phyloP scores from a whole-genome alignment of 2,329 filamentous ascomycete species.

The Diplodia intermedia region DNA sequence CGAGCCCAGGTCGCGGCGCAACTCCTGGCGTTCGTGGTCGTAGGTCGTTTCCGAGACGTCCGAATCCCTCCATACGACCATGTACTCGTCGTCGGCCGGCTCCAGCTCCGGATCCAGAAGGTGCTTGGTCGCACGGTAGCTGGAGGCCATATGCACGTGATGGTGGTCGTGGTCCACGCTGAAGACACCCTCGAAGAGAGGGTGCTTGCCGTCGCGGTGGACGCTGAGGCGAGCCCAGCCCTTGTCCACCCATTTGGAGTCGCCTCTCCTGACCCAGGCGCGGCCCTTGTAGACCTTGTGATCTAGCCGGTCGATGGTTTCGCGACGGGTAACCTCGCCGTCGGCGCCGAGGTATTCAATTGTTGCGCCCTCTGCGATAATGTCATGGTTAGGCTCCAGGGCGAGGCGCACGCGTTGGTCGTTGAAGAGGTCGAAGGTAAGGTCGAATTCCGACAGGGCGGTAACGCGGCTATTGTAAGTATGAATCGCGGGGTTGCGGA shows the following conservation, averaged over 20 bases:
- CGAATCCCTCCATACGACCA: slow-evolving; percentile 92
- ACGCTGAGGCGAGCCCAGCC: slow-evolving; percentile 89
- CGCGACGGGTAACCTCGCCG: slow-evolving; percentile 70
- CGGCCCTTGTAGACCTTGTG: slow-evolving; percentile 87
- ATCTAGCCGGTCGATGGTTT: slow-evolving; percentile 72
- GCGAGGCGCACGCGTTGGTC: slow-evolving; percentile 72
- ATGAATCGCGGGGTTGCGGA: slow-evolving; percentile 78
- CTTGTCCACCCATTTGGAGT: slow-evolving; percentile 74
- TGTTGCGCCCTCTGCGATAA: slow-evolving; percentile 77
- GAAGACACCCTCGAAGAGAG: slow-evolving; percentile 91
- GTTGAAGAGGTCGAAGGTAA: slow-evolving; percentile 76
- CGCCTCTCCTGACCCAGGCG: slow-evolving; percentile 66
- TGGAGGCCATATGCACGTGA: slow-evolving; percentile 78
- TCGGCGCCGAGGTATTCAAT: slow-evolving; percentile 75
- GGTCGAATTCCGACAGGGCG: slow-evolving; percentile 81
- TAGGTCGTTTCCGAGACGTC: slow-evolving; percentile 65
- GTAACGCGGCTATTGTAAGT: slow-evolving; percentile 81
- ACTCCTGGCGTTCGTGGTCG: slow-evolving; percentile 61
- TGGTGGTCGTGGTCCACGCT: slow-evolving; percentile 81
- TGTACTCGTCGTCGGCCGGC: slow-evolving; percentile 69
- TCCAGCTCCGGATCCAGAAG: slow-evolving; percentile 72
- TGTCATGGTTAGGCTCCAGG: slow-evolving; percentile 89
- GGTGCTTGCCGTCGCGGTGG: slow-evolving; percentile 74
- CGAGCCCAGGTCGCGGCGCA: slow-evolving; percentile 62
- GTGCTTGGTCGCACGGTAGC: slow-evolving; percentile 76